These are phyloP conservation scores for Astragalus glycyphyllos DNA, from an alignment of 306 rosid genomes.

Conservation along the genomic window DNA sequence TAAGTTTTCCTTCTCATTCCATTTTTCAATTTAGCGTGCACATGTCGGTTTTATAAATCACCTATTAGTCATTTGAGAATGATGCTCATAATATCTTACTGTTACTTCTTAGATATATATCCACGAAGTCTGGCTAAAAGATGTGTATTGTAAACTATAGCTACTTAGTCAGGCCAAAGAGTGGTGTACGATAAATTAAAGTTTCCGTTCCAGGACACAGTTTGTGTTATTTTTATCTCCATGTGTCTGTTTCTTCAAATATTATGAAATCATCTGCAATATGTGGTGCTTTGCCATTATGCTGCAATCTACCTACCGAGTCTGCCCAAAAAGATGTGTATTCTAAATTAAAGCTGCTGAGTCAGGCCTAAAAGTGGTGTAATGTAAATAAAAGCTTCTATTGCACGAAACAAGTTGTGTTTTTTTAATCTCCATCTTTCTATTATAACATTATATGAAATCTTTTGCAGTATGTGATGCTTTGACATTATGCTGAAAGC, in stretches of 20 bases:
- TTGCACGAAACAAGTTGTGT: slow-evolving; percentile 22
- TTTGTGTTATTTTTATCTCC: not conserved
- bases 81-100: slow-evolving; percentile 15
- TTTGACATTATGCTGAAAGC: slow-evolving; percentile 4
- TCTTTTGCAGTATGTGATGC: not conserved
- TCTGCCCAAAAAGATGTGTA: slow-evolving; percentile 22
- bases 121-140: not conserved
- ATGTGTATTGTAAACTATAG: not conserved
- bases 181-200: not conserved
- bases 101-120: slow-evolving; percentile 1
- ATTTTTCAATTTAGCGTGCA: not conserved
- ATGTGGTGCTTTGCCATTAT: slow-evolving; percentile 1
- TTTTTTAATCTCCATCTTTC: not conserved
- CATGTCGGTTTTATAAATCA: slow-evolving; percentile 23
- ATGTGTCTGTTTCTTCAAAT: not conserved
- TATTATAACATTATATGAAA: not conserved
- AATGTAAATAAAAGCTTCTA: not conserved
- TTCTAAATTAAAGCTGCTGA: slow-evolving; percentile 7
- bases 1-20: slow-evolving; percentile 50
- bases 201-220: slow-evolving; percentile 29
- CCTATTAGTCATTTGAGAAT: slow-evolving; percentile 29
- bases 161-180: not conserved
- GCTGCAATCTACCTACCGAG: slow-evolving; percentile 7
- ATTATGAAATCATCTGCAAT: not conserved
- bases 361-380: not conserved